Conservation (phyloP, 495 filamentous ascomycete species). For the Endocarpon pusillum region DNA sequence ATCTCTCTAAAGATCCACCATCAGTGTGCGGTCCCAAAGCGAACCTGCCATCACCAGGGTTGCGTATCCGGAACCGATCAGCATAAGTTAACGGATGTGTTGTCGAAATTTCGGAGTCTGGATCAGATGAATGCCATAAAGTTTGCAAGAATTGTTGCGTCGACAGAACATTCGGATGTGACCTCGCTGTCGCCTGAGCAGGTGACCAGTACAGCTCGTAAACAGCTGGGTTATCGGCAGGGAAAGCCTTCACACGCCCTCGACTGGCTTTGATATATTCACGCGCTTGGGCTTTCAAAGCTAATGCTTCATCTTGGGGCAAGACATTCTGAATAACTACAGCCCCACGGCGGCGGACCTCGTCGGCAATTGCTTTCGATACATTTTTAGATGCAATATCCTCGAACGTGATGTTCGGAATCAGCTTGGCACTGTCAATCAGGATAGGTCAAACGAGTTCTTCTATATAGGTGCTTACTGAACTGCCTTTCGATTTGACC, state of each 20-base stretch:
- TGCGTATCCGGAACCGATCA: constrained; percentile 60
- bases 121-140: constrained; percentile 53
- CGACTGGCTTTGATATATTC: constrained; percentile 44
- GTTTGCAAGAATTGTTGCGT: constrained; percentile 57
- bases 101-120: constrained; percentile 41
- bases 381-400: constrained; percentile 30
- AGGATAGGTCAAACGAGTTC: not conserved
- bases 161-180: constrained; percentile 50
- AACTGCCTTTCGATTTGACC: constrained; percentile 31
- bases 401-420: constrained; percentile 42
- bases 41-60: constrained; percentile 52
- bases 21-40: constrained; percentile 77
- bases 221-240: constrained; percentile 49
- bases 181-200: constrained; percentile 54
- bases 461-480: constrained; percentile 22
- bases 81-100: constrained; percentile 57
- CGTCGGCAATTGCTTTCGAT: constrained; percentile 25
- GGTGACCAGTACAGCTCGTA: constrained; percentile 84
- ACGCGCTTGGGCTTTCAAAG: constrained; percentile 27
- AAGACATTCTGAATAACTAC: constrained; percentile 48
- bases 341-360: constrained; percentile 43
- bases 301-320: constrained; percentile 38
- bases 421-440: constrained; percentile 21
- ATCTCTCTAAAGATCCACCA: constrained; percentile 69
- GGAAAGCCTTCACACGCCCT: constrained; percentile 32